Percentiles rank a stretch among this genome's conserved stretches.
These are phyloP conservation scores for Herpetospermum pedunculosum DNA, from an alignment of 306 rosid genomes.

Conservation along the genomic window DNA sequence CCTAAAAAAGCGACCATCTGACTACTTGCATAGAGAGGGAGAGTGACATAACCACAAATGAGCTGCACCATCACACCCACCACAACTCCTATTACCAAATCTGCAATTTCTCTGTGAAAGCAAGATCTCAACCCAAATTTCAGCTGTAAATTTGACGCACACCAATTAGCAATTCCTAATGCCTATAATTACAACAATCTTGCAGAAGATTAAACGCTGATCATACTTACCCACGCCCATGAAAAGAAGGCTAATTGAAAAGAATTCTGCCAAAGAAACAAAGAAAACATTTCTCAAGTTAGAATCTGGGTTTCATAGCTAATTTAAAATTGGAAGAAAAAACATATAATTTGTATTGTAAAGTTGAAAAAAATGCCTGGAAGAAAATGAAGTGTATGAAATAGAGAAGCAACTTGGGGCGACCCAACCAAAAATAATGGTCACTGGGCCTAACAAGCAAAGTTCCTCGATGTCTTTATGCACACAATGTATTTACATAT, in stretches of 20 bases:
- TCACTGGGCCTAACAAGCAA: conserved; percentile 44
- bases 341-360: too few relatives aligned
- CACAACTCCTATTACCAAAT: conserved; percentile 27
- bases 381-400: conserved; percentile 35
- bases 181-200: neutral
- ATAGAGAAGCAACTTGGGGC: conserved; percentile 43
- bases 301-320: neutral
- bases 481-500: too few relatives aligned
- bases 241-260: conserved; percentile 51
- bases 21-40: conserved; percentile 64
- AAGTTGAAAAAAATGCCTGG: too few relatives aligned
- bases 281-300: neutral
- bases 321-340: neutral
- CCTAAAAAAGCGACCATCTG: too few relatives aligned
- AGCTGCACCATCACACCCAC: conserved; percentile 32
- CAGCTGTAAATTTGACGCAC: too few relatives aligned
- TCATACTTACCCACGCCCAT: conserved; percentile 47
- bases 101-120: conserved; percentile 34
- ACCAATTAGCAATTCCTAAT: too few relatives aligned
- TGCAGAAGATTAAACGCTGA: neutral
- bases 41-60: conserved; percentile 47
- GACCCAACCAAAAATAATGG: conserved; percentile 41
- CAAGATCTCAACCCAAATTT: conserved; percentile 49
- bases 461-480: too few relatives aligned
- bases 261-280: conserved; percentile 36